Evolutionary conservation across 352 stramenopile species (phyloP), one percentile per base, ranked within the genome.

Genomic region (Phytopythium boreale): DNA sequence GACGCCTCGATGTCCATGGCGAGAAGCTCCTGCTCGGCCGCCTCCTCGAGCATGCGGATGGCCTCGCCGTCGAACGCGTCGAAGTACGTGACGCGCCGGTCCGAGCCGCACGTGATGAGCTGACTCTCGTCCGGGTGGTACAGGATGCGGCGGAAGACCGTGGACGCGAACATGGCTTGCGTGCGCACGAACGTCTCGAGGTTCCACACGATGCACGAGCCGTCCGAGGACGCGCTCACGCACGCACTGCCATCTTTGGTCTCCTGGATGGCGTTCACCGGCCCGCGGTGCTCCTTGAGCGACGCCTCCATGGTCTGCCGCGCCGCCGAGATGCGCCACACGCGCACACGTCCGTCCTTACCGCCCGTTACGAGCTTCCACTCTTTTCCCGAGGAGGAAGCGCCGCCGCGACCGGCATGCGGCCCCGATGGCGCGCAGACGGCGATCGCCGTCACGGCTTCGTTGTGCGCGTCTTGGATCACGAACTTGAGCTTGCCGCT

Each of bases 51-150:
- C 64, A 98, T 90, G 26, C 97, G 89, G 63, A 99, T 98, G 43
- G 89, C 87, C 63, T 90, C 90, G 56, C 93, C 94, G 66, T 99
- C 95, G 66, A 95, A 98, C 37, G 95, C 92, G 74, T 99, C 96
- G 74, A 96, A 99, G 77, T 98, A 99, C 29, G 93, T 98, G 63
- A 99, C 90, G 63, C 98, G 98, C 56, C 93, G 88, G 69, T 99
- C 97, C 20, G 83, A 92, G 47, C 95, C 94, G 69, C 92, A 98
- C 39, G 97, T 99, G 57, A 99, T 80, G 68, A 98, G 87, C 74
- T 99, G 96, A 39, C 82, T 97, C 66, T 98, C 95, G 78, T 99
- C 97, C 8, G 96, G 96, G 73, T 99, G 96, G 79, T 98, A 99
- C 37, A 95, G 63, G 24, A 98, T 84, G 56, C 86, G 72, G 53